Conservation (phyloP, 2,329 filamentous ascomycete species). For the Aureobasidium sp. region DNA sequence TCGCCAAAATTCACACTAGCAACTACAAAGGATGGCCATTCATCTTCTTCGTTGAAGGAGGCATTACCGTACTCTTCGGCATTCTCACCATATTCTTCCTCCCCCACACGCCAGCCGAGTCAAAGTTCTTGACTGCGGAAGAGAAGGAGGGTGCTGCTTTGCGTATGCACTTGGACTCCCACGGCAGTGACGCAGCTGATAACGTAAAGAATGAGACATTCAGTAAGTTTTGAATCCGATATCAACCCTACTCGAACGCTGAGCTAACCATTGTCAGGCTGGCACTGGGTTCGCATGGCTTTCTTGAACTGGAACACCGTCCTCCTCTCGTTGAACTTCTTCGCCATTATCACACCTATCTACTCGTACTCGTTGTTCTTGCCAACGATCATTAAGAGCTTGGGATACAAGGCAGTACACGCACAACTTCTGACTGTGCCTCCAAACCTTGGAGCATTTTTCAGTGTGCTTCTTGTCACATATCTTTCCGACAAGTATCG, state of each 20-base stretch:
- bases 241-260: neutral
- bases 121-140: constrained; percentile 26
- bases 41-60: constrained; percentile 42
- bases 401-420: constrained; percentile 33
- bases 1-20: constrained; percentile 31
- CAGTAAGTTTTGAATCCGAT: neutral
- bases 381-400: constrained; percentile 35
- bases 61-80: constrained; percentile 48
- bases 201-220: constrained; percentile 18
- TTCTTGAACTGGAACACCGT: constrained; percentile 20
- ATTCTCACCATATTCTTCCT: constrained; percentile 47
- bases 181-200: constrained; percentile 14
- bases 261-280: neutral
- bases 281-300: constrained; percentile 18
- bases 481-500: constrained; percentile 27
- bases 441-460: constrained; percentile 27
- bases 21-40: constrained; percentile 33
- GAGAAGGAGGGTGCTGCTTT: constrained; percentile 19
- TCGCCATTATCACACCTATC: constrained; percentile 22
- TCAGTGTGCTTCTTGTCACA: constrained; percentile 27
- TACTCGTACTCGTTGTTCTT: constrained; percentile 40
- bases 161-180: constrained; percentile 22
- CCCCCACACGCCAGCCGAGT: constrained; percentile 44
- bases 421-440: constrained; percentile 31
- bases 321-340: constrained; percentile 18